phyloP scores from a whole-genome alignment of 306 rosid species.

The Carpinus viminea region DNA sequence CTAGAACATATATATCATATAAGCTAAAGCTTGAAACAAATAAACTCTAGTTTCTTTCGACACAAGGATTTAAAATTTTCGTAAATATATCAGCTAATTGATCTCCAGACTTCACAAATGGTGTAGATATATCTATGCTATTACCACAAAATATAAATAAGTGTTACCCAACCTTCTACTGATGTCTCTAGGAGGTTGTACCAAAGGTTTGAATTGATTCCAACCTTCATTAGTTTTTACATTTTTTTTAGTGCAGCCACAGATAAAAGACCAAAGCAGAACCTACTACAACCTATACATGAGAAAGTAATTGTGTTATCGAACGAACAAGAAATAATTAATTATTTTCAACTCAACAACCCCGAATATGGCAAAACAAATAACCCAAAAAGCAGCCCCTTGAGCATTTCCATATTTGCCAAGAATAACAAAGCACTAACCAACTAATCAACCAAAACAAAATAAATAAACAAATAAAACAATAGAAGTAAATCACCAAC shows the following conservation, averaged over 20 bases:
- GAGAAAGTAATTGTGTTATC: not conserved
- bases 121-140: no score
- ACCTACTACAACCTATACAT: not conserved
- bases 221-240: not conserved
- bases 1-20: no score
- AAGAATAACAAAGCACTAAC: not conserved
- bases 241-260: not conserved
- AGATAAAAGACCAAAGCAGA: not conserved
- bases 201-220: conserved; percentile 2
- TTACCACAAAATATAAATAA: not conserved
- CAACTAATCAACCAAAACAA: not conserved
- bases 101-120: no score
- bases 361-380: not conserved
- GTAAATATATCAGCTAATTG: no score
- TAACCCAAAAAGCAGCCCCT: not conserved
- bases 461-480: not conserved
- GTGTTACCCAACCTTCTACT: not conserved
- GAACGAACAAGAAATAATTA: not conserved
- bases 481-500: not conserved
- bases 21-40: no score
- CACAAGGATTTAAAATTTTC: no score
- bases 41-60: no score
- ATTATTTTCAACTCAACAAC: not conserved
- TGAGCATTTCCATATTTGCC: not conserved
- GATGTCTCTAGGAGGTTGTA: not conserved